Base-by-base conservation (phyloP, 768 basidiomycete species). In the Lentinula sp. region DNA sequence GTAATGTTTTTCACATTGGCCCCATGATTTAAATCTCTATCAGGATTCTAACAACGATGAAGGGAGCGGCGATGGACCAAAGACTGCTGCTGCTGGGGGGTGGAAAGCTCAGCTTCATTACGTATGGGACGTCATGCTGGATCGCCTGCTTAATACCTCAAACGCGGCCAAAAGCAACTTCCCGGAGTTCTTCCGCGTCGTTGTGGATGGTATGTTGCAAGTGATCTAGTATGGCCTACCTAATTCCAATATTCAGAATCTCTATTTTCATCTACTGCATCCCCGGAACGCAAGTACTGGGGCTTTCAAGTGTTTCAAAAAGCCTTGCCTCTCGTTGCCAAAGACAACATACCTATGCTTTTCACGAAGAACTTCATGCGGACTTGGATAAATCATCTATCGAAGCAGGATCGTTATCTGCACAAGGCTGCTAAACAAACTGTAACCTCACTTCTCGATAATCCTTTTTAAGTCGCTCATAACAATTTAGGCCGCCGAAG, bases 321-420 rank as follows among this genome's bases (percentile, higher is more conserved):
- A 64, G 86, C 93, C 7, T 76, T 97, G 45, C 80, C 83, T 15
- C 85, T 86, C 40, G 80, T 92, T 34, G 76, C 81, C 15, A 72
- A 84, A 16, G 74, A 82, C 49, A 87, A 84, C 57, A 78, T 96
- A 66, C 89, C 92, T 0, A 87, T 93, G 81, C 78, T 98, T 37
- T 95, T 99, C 71, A 95, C 92, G 18, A 89, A 88, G 67, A 95
- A 97, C 71, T 91, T 97, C 68, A 95, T 98, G 90, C 87, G 94
- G 40, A 88, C 89, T 40, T 96, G 95, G 93, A 95, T 96, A 62
- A 96, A 96, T 70, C 95, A 98, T 71, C 80, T 99, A 21, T 90
- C 93, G 0, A 87, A 91, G 58, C 81, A 80, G 49, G 95, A 98
- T 71, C 84, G 94, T 55, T 89, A 94, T 70, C 75, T 98, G 50